phyloP scores from a whole-genome alignment of 345 rosid genomes.

The Rhodomyrtus tomentosa region DNA sequence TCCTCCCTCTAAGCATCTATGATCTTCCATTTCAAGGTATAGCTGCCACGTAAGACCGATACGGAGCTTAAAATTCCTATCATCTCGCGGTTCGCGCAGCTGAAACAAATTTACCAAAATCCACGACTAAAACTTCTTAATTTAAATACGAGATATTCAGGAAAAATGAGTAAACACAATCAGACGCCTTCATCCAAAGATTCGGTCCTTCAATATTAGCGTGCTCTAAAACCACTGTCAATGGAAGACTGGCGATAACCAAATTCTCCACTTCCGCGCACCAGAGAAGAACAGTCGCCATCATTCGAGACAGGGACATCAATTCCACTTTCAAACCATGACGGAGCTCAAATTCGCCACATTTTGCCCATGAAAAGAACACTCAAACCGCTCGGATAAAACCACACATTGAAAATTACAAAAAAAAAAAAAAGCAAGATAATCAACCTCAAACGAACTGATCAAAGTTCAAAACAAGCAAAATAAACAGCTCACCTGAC shows the following conservation, averaged over 20 bases:
- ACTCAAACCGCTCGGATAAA: neutral
- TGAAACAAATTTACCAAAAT: neutral
- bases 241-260: neutral
- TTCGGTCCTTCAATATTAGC: neutral
- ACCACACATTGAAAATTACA: neutral
- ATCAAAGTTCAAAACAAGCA: neutral
- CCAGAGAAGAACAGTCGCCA: neutral
- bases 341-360: neutral
- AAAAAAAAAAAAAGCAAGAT: neutral
- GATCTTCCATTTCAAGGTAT: neutral
- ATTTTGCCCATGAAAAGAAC: neutral
- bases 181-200: neutral
- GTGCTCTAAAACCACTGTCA: neutral
- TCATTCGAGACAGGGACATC: neutral
- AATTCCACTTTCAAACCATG: neutral
- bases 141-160: neutral
- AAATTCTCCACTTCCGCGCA: neutral
- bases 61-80: neutral
- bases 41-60: neutral
- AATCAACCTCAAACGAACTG: neutral
- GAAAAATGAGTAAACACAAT: neutral
- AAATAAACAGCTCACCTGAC: conserved; percentile 28
- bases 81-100: neutral
- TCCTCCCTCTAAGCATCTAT: neutral
- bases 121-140: neutral